Evolutionary conservation across 805 yeast species (phyloP), one percentile per base, ranked within the genome.

Genomic region (Starmerella gropengiesseri): DNA sequence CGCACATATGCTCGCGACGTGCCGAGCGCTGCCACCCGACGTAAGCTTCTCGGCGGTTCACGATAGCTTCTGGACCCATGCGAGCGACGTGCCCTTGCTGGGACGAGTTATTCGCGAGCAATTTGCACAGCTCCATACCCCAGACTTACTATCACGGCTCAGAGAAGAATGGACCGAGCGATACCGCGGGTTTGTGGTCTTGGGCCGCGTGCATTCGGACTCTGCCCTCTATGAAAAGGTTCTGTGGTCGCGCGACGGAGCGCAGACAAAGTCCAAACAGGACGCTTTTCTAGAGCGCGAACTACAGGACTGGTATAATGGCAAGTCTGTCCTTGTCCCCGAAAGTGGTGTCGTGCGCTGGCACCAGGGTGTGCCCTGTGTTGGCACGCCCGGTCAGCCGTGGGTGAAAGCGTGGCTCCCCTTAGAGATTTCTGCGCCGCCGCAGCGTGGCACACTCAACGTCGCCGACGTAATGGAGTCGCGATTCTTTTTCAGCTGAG

Each of bases 11-110:
- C 66, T 86, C 36, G 61, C 82, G 62, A 79, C 94, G 2, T 86
- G 94, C 0, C 65, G 25, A 70, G 38, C 73, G 72, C 22, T 83
- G 91, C 60, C 74, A 75, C 3, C 69, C 72, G 34, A 55, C 55
- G 3, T 74, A 72, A 0, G 59, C 82, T 86, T 85, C 67, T 93
- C 95, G 0, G 78, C 95, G 0, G 94, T 86, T 27, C 95, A 86
- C 61, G 95, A 85, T 60, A 84, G 95, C 1, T 86, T 81, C 59
- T 86, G 95, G 95, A 83, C 95, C 0, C 95, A 85, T 60, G 94
- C 95, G 2, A 62, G 72, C 43, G 84, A 81, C 57, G 75, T 83
- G 35, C 75, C 74, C 44, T 54, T 53, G 3, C 76, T 86, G 85
- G 81, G 75, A 56, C 55, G 55, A 7, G 63, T 71, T 31, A 65